A percentile compares a stretch with the other conserved stretches of the same genome.
Conservation (phyloP, 306 rosid species). For the Cercis canadensis region DNA sequence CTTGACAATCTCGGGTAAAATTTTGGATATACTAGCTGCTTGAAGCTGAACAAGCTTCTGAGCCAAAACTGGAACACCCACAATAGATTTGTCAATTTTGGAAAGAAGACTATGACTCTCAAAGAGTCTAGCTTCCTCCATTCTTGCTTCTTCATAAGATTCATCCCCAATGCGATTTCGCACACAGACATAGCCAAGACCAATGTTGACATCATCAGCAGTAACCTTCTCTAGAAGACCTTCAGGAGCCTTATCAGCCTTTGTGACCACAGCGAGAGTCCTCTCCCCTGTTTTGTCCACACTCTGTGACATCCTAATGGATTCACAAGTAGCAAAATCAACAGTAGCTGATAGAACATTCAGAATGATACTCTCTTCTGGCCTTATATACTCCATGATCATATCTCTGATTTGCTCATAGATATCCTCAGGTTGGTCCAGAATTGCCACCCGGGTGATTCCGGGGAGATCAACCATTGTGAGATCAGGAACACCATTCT, state of each 20-base stretch:
- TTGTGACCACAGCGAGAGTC: constrained; percentile 52
- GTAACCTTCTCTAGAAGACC: constrained; percentile 48
- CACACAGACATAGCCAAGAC: constrained; percentile 54
- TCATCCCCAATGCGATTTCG: constrained; percentile 49
- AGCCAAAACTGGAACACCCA: constrained; percentile 48
- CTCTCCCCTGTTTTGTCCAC: constrained; percentile 49
- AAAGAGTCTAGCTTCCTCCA: constrained; percentile 39
- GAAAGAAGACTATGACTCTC: constrained; percentile 38
- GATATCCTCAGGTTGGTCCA: constrained; percentile 48
- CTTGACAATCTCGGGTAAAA: constrained; percentile 38
- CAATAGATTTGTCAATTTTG: constrained; percentile 43
- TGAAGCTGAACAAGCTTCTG: constrained; percentile 44
- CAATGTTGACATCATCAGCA: constrained; percentile 50
- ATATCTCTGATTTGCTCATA: constrained; percentile 45
- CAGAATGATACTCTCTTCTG: constrained; percentile 49
- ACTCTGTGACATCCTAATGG: constrained; percentile 48
- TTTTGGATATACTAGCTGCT: constrained; percentile 35
- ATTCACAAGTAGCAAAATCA: constrained; percentile 50
- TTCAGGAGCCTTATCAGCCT: constrained; percentile 47
- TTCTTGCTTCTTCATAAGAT: constrained; percentile 41
- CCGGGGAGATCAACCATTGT: constrained; percentile 52
- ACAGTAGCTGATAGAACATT: constrained; percentile 49
- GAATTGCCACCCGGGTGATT: constrained; percentile 50
- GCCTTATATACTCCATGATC: constrained; percentile 47
- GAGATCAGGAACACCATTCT: constrained; percentile 44